Evolutionary conservation across 768 basidiomycete species (phyloP).

Genomic region (Pulveroboletus sp.): DNA sequence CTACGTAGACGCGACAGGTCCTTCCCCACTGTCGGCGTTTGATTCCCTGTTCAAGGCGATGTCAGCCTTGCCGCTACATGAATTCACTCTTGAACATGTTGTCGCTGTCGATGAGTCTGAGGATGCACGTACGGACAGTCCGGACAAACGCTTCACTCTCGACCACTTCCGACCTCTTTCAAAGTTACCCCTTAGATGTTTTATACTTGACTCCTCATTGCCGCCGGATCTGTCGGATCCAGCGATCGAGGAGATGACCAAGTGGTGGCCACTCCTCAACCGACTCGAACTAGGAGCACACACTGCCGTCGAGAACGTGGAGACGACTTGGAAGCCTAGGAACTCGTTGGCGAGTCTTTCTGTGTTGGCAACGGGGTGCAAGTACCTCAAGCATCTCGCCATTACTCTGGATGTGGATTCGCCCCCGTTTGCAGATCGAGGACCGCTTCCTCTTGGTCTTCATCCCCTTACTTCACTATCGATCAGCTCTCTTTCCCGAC

Average conservation of each 20-base stretch:
- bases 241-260: conserved; percentile 35
- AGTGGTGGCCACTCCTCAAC: conserved; percentile 43
- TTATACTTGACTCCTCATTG: conserved; percentile 38
- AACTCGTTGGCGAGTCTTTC: conserved; percentile 16
- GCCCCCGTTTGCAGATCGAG: not conserved
- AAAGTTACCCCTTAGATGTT: conserved; percentile 31
- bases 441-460: not conserved
- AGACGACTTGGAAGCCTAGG: conserved; percentile 16
- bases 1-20: conserved; percentile 35
- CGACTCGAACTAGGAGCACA: conserved; percentile 39
- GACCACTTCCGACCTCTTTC: conserved; percentile 34
- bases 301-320: conserved; percentile 23
- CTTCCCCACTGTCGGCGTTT: conserved; percentile 30
- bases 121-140: conserved; percentile 19
- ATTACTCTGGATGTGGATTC: conserved; percentile 15
- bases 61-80: conserved; percentile 29
- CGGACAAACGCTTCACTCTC: conserved; percentile 19
- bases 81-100: conserved; percentile 40
- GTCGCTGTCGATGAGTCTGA: conserved; percentile 28
- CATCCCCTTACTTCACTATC: conserved; percentile 32
- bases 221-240: conserved; percentile 37
- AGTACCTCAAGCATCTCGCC: conserved; percentile 14
- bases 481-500: conserved; percentile 30
- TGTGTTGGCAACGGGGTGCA: conserved; percentile 16
- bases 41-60: conserved; percentile 32